Evolutionary conservation across 2,329 filamentous ascomycete species (phyloP), one percentile per base, ranked within the genome.

Genomic region (Acrocalymma vagum): DNA sequence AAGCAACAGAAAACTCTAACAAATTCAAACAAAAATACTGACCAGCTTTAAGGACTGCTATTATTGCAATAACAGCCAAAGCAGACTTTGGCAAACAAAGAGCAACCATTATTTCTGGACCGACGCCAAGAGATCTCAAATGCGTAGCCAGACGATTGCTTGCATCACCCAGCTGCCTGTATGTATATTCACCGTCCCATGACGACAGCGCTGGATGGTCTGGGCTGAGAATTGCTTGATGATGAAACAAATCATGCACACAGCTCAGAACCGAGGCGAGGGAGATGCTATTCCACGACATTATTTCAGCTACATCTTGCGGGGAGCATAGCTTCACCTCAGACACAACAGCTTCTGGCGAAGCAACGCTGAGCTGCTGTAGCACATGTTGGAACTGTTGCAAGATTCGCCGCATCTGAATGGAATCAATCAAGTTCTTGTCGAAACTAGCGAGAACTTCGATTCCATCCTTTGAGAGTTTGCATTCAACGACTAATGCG

Each of bases 1-100:
- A n/a, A n/a, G n/a, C n/a, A n/a, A n/a, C n/a, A n/a, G n/a, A n/a
- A n/a, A n/a, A n/a, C n/a, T n/a, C n/a, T n/a, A n/a, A n/a, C n/a
- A n/a, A n/a, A n/a, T n/a, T n/a, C n/a, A n/a, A n/a, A n/a, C n/a
- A n/a, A n/a, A n/a, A n/a, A n/a, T n/a, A n/a, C n/a, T n/a, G n/a
- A n/a, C 57, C 73, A 18, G 72, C 65, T 42, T 75, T 75, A 31
- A 76, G 43, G 3, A 63, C 66, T 20, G 64, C 73, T 3, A 77
- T 51, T 15, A 75, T 69, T 11, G 69, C 60, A 11, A 74, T 59
- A 8, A 54, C 13, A 3, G 41, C 44, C 48, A 48, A 56, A 10
- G 18, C 23, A 0, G 52, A 58, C 28, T 63, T 63, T 21, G 61
- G 49, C 31, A 65, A 64, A 25, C 43, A 48, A 6, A 56, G 22